Evolutionary conservation across 352 stramenopile species (phyloP).

Genomic region (Phytophthora fragariaefolia): DNA sequence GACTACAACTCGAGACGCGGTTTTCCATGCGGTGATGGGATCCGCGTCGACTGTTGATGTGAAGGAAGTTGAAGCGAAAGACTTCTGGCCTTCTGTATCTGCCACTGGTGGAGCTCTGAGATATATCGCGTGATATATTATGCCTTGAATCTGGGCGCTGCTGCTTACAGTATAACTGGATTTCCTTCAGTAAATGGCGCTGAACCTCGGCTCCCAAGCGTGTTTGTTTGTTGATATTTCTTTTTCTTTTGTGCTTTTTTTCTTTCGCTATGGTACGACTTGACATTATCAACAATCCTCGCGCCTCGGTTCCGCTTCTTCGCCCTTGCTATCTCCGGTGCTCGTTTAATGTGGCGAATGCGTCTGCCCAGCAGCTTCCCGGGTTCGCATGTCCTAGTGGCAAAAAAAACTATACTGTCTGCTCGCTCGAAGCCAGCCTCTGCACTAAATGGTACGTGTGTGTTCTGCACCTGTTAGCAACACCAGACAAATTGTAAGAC

Average conservation of each 20-base stretch:
- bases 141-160: too few species aligned
- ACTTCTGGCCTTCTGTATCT: too few species aligned
- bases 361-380: constrained; percentile 8
- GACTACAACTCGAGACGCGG: too few species aligned
- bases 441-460: constrained; percentile 35
- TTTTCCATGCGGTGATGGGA: too few species aligned
- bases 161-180: neutral
- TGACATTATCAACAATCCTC: constrained; percentile 55
- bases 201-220: too few species aligned
- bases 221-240: constrained; percentile 32
- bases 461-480: constrained; percentile 22
- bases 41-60: too few species aligned
- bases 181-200: too few species aligned
- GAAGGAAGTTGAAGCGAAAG: too few species aligned
- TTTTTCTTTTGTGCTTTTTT: constrained; percentile 27
- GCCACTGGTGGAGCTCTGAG: too few species aligned
- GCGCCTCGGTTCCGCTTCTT: constrained; percentile 14
- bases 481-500: constrained; percentile 15
- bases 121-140: too few species aligned
- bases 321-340: constrained; percentile 7
- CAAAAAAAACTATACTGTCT: constrained; percentile 38
- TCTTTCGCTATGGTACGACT: constrained; percentile 56
- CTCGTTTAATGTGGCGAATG: constrained; percentile 14
- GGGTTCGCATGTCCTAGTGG: constrained; percentile 4
- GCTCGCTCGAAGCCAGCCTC: constrained; percentile 8